A percentile compares a stretch with the other conserved stretches of the same genome.
These are phyloP conservation scores for Talinum fruticosum DNA, from an alignment of 148 eudicot species.

Conservation along the genomic window DNA sequence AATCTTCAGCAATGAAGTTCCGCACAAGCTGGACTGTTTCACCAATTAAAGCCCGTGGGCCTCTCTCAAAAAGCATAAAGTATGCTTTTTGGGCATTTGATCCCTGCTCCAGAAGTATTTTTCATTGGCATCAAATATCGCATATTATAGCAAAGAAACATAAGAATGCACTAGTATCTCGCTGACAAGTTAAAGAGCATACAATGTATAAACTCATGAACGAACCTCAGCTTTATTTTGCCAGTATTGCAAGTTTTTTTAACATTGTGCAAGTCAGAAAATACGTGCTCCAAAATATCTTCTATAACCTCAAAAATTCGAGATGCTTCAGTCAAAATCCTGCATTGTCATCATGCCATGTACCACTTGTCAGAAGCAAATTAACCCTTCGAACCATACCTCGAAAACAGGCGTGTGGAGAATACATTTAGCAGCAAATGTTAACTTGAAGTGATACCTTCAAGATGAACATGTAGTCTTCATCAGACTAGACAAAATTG, in stretches of 20 bases:
- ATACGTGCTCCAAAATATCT: slow-evolving; percentile 65
- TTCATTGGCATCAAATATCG: not conserved
- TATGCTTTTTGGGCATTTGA: slow-evolving; percentile 68
- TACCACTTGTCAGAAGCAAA: not conserved
- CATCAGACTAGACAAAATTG: not conserved
- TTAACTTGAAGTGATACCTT: not conserved
- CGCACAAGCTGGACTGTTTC: slow-evolving; percentile 59
- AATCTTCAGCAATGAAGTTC: slow-evolving; percentile 58
- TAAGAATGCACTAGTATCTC: not conserved
- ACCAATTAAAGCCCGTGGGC: slow-evolving; percentile 73
- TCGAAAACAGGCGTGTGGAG: too few species aligned
- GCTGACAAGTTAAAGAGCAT: slow-evolving; percentile 2
- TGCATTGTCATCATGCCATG: slow-evolving; percentile 26
- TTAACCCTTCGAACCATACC: too few species aligned
- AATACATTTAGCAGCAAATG: too few species aligned
- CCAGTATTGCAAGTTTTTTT: slow-evolving; percentile 85
- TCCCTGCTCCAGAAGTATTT: slow-evolving; percentile 43
- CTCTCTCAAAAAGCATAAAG: slow-evolving; percentile 88
- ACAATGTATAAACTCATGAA: not conserved
- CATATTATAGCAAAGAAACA: not conserved
- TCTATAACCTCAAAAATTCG: slow-evolving; percentile 68
- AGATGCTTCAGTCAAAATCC: slow-evolving; percentile 57
- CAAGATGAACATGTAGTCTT: not conserved
- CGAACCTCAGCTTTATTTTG: slow-evolving; percentile 85
- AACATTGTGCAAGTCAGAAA: slow-evolving; percentile 64